Conservation (phyloP, 495 filamentous ascomycete genomes). For the Tuber indicum region DNA sequence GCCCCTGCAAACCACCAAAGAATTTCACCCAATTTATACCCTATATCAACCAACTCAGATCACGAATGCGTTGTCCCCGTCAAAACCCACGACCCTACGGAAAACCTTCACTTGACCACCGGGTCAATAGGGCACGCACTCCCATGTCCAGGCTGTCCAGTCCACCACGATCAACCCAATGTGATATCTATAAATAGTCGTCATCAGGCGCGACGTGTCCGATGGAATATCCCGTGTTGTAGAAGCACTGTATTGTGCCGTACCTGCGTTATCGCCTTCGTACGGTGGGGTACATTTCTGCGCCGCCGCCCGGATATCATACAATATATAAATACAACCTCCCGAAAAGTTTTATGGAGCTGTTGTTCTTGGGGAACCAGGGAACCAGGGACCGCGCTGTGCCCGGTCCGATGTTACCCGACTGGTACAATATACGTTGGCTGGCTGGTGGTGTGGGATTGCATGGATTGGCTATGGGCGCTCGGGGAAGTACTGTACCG, state of each 20-base stretch:
- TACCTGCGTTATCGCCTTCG: neutral
- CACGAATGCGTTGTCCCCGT: neutral
- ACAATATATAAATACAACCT: no score
- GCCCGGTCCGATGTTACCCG: no score
- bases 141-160: neutral
- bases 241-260: no score
- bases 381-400: no score
- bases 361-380: no score
- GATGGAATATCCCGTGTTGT: neutral
- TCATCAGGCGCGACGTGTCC: neutral
- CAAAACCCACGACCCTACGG: neutral
- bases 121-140: neutral
- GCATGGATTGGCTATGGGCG: no score
- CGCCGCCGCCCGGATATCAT: no score
- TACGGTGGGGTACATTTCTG: no score
- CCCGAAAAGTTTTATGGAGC: no score
- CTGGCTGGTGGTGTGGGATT: no score
- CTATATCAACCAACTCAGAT: neutral
- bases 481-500: no score
- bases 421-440: no score
- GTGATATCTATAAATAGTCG: neutral
- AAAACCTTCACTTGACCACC: neutral
- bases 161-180: neutral
- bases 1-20: neutral
- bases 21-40: neutral